Base-by-base conservation (phyloP, 805 yeast species). In the Candida khao-thaluensis region DNA sequence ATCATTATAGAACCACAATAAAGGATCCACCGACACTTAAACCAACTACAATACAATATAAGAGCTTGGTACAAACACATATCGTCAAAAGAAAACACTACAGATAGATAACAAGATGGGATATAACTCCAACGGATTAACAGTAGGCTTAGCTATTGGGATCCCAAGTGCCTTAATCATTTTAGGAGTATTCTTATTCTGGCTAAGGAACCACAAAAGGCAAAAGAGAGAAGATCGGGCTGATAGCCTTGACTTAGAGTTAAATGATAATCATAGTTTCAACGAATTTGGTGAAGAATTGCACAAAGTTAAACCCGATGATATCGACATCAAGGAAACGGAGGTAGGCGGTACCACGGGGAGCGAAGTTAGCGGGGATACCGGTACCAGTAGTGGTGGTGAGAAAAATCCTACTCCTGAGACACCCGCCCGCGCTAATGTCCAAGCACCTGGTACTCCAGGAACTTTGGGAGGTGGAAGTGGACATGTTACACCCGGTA, bases 121-220 rank as follows among this genome's bases (percentile, higher is more conserved):
- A 21, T 31, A 31, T 22, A 6, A 5, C 12, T 36, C 48, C 2
- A 34, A 47, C 30, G 52, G 58, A 8, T 51, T 66, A 39, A 62
- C 72, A 5, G 71, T 68, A 11, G 73, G 73, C 2, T 52, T 69
- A 27, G 67, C 70, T 14, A 64, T 69, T 15, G 73, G 73, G 5
- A 49, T 67, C 15, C 73, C 73, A 3, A 51, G 64, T 21, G 53
- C 58, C 32, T 40, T 69, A 5, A 53, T 66, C 12, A 21, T 67
- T 5, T 25, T 51, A 4, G 54, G 54, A 11, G 47, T 52, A 24
- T 23, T 50, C 3, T 20, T 51, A 10, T 50, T 68, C 38, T 62
- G 63, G 60, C 37, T 45, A 30, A 47, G 64, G 34, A 60, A 62
- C 45, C 59, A 59, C 29, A 52, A 59, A 26, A 52, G 53, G 20